Base-by-base conservation (phyloP, 2,329 filamentous ascomycete genomes). In the Aureobasidium sp. region DNA sequence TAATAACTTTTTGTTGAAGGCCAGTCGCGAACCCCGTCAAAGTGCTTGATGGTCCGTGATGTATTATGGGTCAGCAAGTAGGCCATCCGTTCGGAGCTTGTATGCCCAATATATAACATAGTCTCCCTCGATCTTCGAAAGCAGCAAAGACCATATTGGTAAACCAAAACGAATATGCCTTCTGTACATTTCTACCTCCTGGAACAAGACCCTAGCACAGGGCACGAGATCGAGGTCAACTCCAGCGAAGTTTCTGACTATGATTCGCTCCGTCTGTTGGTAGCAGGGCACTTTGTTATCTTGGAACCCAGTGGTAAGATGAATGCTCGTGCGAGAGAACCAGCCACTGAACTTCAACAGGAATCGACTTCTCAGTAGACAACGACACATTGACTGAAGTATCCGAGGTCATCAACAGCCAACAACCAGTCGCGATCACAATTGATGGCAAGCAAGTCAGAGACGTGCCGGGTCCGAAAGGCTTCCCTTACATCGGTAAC, bases 381-480 rank as follows among this genome's bases (percentile, higher is more conserved):
- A 42, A 42, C 33, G 17, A 35, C 31, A 58, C 54, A 9, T 31
- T 58, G 27, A 48, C 42, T 2, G 42, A 48, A 14, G 54, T 48
- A 7, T 59, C 63, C 7, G 65, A 66, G n/a, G 63, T 70, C 27
- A 52, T 65, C n/a, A 54, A 39, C 45, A 56, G 66, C 33, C 39
- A 64, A 22, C 63, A 59, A 29, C 62, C 70, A 7, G 66, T 73
- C 33, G 67, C 64, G 60, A 74, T 82, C 64, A 77, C 74, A 5
- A 75, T 83, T 17, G 80, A 82, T 62, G 79, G 80, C 24, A 74
- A 79, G 40, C 67, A 73, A 4, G 77, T 83, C 7, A 78, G 77
- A 1, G 73, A 78, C 2, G 64, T 68, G 1, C 70, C 69, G 2
- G 76, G 74, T 1, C 81, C 74, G 19, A 64, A 64, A 29, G 70